phyloP scores from a whole-genome alignment of 345 rosid species.

The Aquilaria yunnanensis region DNA sequence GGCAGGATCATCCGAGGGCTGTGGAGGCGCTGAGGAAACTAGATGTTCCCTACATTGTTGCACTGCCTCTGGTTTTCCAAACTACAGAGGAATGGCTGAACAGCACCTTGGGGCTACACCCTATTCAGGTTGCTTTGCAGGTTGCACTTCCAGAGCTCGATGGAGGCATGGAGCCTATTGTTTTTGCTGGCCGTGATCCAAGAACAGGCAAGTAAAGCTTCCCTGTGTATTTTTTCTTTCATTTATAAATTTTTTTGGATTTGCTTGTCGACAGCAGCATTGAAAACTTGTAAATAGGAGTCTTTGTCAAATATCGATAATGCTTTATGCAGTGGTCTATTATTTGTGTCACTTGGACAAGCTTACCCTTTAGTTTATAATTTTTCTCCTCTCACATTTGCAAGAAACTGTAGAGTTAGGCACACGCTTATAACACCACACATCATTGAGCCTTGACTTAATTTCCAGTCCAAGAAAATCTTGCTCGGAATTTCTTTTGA shows the following conservation, averaged over 20 bases:
- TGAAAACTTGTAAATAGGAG: not conserved
- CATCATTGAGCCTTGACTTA: not conserved
- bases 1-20: constrained; percentile 98
- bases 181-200: constrained; percentile 97
- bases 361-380: not conserved
- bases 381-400: too few species aligned
- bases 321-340: constrained; percentile 4
- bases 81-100: constrained; percentile 98
- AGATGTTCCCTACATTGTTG: constrained; percentile 90
- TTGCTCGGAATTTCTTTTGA: not conserved
- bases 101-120: constrained; percentile 92
- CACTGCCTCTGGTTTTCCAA: constrained; percentile 92
- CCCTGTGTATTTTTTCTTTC: not conserved
- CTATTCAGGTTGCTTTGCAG: constrained; percentile 97
- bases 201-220: constrained; percentile 58
- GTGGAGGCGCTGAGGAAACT: constrained; percentile 86
- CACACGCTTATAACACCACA: too few species aligned
- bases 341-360: not conserved
- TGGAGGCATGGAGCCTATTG: constrained; percentile 99
- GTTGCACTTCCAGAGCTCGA: constrained; percentile 98
- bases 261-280: not conserved
- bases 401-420: too few species aligned
- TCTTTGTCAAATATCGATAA: not conserved
- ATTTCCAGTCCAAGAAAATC: not conserved
- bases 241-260: not conserved